phyloP scores from a whole-genome alignment of 169 alveolate species.

The Cryptosporidium parvum region DNA sequence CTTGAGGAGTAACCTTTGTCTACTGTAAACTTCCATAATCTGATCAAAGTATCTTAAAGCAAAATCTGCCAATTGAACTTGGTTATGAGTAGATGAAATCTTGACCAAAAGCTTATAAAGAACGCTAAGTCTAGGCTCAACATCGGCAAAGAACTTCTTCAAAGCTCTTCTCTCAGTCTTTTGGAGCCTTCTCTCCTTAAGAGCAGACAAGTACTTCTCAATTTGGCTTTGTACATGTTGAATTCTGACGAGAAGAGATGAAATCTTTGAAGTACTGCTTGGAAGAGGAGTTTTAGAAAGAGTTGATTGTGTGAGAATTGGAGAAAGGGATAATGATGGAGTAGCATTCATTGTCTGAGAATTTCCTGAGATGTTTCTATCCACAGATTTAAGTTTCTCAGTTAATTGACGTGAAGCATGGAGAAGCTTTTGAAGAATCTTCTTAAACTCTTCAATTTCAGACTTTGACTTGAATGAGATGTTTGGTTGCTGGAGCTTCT shows the following conservation, averaged over 20 bases:
- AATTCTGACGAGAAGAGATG: constrained; percentile 37
- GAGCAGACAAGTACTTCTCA: neutral
- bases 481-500: constrained; percentile 59
- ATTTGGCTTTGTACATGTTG: constrained; percentile 52
- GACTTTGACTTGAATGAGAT: constrained; percentile 24
- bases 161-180: constrained; percentile 36
- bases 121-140: constrained; percentile 5
- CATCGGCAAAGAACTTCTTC: constrained; percentile 47
- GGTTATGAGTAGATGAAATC: constrained; percentile 11
- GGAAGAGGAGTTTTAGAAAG: constrained; percentile 46
- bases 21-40: neutral
- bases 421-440: constrained; percentile 6
- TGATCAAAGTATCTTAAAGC: constrained; percentile 11
- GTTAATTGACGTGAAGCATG: constrained; percentile 3
- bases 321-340: constrained; percentile 57
- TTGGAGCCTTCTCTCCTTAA: constrained; percentile 15
- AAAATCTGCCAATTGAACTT: constrained; percentile 12
- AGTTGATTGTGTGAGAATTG: constrained; percentile 38
- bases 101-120: constrained; percentile 7
- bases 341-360: neutral
- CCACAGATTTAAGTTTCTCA: constrained; percentile 14
- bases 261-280: constrained; percentile 26
- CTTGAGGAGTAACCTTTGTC: constrained; percentile 19
- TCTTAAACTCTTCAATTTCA: constrained; percentile 49
- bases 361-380: constrained; percentile 9